Evolutionary conservation across 1,284 basidiomycete species (phyloP).

Genomic region (Neotropicomus parvogracilis): DNA sequence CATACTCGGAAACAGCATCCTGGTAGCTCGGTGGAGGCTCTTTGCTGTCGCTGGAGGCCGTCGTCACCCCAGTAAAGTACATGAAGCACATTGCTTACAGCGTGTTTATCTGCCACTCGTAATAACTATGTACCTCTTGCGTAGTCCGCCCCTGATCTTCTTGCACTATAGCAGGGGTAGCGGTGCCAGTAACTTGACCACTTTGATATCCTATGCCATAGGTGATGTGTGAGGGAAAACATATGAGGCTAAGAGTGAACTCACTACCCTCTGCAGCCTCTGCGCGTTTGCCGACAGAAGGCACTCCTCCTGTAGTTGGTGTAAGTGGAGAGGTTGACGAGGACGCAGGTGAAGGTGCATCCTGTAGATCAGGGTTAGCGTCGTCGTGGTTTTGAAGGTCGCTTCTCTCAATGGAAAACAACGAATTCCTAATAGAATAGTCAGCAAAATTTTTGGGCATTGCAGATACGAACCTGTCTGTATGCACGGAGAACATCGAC

Average conservation of each 20-base stretch:
- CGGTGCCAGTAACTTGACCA: background rate
- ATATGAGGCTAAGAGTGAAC: background rate
- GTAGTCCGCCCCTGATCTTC: background rate
- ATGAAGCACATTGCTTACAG: slow-evolving; percentile 3
- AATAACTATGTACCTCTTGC: background rate
- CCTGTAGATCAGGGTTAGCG: background rate
- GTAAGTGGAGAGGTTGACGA: background rate
- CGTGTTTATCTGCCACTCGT: slow-evolving; percentile 1
- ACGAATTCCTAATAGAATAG: slow-evolving; percentile 1
- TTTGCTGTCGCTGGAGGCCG: background rate
- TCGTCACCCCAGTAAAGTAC: background rate
- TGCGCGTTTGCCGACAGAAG: background rate
- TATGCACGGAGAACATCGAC: background rate
- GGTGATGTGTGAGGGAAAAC: background rate
- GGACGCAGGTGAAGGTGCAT: background rate
- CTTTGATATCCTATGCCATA: background rate
- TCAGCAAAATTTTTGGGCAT: background rate
- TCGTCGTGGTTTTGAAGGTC: background rate
- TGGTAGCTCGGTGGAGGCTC: slow-evolving; percentile 19
- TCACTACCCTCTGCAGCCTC: slow-evolving; percentile 1
- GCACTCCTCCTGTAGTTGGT: background rate
- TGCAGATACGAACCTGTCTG: slow-evolving; percentile 1
- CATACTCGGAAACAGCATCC: background rate
- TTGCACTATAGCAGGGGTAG: background rate
- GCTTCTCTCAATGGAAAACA: background rate